Conservation (phyloP, 495 filamentous ascomycete species). For the Penicillium manginii region DNA sequence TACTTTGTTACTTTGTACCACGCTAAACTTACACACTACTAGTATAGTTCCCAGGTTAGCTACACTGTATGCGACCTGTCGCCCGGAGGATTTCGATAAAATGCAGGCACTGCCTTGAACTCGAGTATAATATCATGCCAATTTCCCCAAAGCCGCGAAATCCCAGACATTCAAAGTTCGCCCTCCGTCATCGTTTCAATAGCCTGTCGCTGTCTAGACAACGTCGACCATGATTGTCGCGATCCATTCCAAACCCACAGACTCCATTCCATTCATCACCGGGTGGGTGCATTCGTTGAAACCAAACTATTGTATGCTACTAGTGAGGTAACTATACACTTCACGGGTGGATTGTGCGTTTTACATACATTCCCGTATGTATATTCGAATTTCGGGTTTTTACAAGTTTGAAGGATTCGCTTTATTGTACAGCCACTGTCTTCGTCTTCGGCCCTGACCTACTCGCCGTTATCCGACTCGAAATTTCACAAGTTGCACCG, state of each 20-base stretch:
- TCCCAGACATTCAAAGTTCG: not conserved
- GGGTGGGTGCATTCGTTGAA: not conserved
- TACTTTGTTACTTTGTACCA: not conserved
- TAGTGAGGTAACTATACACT: too few relatives aligned
- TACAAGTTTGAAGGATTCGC: slow-evolving; percentile 5
- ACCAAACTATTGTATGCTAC: slow-evolving; percentile 1
- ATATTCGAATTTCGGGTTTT: not conserved
- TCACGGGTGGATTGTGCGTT: not conserved
- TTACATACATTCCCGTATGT: not conserved
- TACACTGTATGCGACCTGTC: not conserved
- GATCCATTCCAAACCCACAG: not conserved
- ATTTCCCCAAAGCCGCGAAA: not conserved
- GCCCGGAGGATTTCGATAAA: slow-evolving; percentile 5
- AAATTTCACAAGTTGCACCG: too few relatives aligned
- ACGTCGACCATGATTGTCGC: not conserved
- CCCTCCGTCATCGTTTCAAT: not conserved
- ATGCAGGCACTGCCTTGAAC: not conserved
- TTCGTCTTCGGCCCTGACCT: not conserved
- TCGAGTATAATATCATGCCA: too few relatives aligned
- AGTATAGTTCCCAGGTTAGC: too few relatives aligned
- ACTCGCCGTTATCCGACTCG: not conserved
- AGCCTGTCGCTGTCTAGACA: not conserved
- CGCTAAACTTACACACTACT: not conserved
- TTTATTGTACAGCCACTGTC: slow-evolving; percentile 7
- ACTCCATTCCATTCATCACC: not conserved